These are phyloP conservation scores for Metschnikowia anglica DNA, from an alignment of 805 yeast species.

Conservation along the genomic window DNA sequence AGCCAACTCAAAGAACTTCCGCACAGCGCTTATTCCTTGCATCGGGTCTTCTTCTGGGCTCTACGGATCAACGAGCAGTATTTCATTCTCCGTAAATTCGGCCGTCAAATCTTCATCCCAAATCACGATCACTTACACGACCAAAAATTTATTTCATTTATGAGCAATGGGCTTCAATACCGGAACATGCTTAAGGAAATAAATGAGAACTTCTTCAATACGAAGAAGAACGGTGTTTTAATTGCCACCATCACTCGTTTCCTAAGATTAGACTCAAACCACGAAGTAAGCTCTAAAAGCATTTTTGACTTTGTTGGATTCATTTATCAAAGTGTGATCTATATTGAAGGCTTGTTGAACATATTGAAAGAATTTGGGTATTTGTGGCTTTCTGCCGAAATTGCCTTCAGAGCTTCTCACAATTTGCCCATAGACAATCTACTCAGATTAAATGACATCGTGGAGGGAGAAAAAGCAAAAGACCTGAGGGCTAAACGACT, in stretches of 20 bases:
- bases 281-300: conserved; percentile 35
- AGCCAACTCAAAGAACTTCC: conserved; percentile 23
- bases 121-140: conserved; percentile 45
- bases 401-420: conserved; percentile 41
- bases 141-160: conserved; percentile 35
- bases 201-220: conserved; percentile 42
- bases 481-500: conserved; percentile 9
- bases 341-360: conserved; percentile 29
- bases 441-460: conserved; percentile 18
- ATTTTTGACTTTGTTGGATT: conserved; percentile 43
- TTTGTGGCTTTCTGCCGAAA: conserved; percentile 45
- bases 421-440: conserved; percentile 29
- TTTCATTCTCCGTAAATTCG: conserved; percentile 45
- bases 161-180: conserved; percentile 23
- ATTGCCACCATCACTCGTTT: conserved; percentile 49
- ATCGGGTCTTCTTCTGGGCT: conserved; percentile 46
- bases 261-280: conserved; percentile 40
- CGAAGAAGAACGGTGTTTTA: conserved; percentile 49
- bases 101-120: conserved; percentile 46
- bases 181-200: conserved; percentile 23
- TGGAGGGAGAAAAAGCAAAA: conserved; percentile 11
- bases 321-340: conserved; percentile 37
- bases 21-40: conserved; percentile 42
- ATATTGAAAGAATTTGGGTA: conserved; percentile 39
- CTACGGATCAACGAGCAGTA: conserved; percentile 52